phyloP scores from a whole-genome alignment of 345 rosid species.

The Hirschfeldia incana region DNA sequence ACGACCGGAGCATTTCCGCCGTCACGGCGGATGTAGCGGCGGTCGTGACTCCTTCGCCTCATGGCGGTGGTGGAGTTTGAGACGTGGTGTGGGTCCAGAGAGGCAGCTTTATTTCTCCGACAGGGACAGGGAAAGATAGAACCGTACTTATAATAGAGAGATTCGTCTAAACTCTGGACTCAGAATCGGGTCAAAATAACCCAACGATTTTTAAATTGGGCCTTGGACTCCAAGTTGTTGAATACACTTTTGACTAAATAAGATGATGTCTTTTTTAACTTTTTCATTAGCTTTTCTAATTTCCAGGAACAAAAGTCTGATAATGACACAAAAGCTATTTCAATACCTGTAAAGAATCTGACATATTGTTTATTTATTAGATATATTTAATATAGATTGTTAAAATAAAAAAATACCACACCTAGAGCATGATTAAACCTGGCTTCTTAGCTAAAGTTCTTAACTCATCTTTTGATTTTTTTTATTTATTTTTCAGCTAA shows the following conservation, averaged over 20 bases:
- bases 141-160: neutral
- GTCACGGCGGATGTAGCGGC: slow-evolving; percentile 12
- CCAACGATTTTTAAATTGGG: neutral
- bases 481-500: too few species aligned
- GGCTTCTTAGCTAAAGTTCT: too few species aligned
- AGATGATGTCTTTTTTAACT: too few species aligned
- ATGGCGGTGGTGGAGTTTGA: slow-evolving; percentile 24
- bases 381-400: too few species aligned
- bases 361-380: too few species aligned
- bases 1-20: neutral
- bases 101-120: neutral
- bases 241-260: neutral
- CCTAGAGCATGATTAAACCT: too few species aligned
- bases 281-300: too few species aligned
- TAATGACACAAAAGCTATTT: too few species aligned
- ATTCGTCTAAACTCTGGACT: neutral
- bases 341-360: too few species aligned
- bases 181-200: neutral
- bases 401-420: too few species aligned
- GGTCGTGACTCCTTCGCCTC: slow-evolving; percentile 36
- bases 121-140: neutral
- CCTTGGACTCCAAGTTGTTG: neutral
- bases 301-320: too few species aligned
- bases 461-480: too few species aligned
- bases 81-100: neutral